Conservation (phyloP, 2,329 filamentous ascomycete species). For the Alternaria ethzedia region DNA sequence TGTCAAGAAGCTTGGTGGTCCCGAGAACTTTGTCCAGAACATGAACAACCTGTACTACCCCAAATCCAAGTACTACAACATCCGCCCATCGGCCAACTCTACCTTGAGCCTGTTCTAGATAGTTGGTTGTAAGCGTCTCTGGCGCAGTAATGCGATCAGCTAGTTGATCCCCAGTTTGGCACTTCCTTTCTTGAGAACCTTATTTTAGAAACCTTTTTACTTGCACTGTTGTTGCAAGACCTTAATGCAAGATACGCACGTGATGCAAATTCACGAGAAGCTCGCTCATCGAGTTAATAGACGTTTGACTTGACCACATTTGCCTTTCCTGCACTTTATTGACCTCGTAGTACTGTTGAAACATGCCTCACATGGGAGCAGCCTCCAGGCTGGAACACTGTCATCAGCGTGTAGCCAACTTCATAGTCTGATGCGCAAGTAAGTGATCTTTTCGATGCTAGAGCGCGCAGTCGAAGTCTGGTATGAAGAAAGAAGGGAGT, state of each 20-base stretch:
- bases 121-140: background rate
- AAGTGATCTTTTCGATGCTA: background rate
- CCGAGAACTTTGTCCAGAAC: slow-evolving; percentile 1
- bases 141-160: background rate
- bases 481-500: background rate
- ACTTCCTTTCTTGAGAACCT: background rate
- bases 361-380: background rate
- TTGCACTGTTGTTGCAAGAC: background rate
- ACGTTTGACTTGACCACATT: background rate
- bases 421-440: background rate
- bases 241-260: background rate
- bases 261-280: background rate
- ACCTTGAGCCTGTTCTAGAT: background rate
- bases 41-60: slow-evolving; percentile 31
- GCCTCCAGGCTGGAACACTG: background rate
- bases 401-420: background rate
- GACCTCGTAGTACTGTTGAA: background rate
- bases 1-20: slow-evolving; percentile 24
- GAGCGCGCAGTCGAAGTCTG: background rate
- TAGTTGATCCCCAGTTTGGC: background rate
- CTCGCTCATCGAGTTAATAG: background rate
- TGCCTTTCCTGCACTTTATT: background rate
- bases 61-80: slow-evolving; percentile 32
- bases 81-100: slow-evolving; percentile 12
- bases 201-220: background rate